Evolutionary conservation across 2,329 filamentous ascomycete genomes (phyloP), one percentile per base, ranked within the genome.

Genomic region (Claviceps digitariae): DNA sequence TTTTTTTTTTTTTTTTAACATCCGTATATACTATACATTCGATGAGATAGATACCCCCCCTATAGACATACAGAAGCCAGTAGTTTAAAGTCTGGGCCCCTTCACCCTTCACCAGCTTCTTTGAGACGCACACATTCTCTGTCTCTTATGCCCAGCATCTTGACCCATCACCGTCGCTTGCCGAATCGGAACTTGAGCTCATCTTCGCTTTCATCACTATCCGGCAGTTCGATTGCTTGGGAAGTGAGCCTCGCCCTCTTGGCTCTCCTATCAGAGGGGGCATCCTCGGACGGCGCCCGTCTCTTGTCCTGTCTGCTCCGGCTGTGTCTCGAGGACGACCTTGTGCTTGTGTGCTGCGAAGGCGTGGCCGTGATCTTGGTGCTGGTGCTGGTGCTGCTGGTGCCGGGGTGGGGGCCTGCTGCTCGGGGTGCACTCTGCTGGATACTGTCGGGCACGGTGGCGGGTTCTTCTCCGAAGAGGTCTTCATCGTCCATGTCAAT

Each of bases 101-200:
- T 36, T n/a, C n/a, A n/a, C n/a, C n/a, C n/a, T n/a, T n/a, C n/a
- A n/a, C n/a, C n/a, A n/a, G n/a, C n/a, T n/a, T n/a, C n/a, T n/a
- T n/a, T n/a, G n/a, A 4, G 10, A 23, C 7, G n/a, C 20, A 25
- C 4, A 44, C 6, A 31, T 10, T 7, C 49, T 17, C 23, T 8
- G 29, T 44, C 13, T 20, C 23, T n/a, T n/a, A n/a, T n/a, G n/a
- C n/a, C n/a, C n/a, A n/a, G n/a, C n/a, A n/a, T n/a, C n/a, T n/a
- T n/a, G n/a, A n/a, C n/a, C n/a, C n/a, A 17, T 46, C 62, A 75
- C 60, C 70, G 70, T 60, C 77, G 69, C 29, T 72, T 74, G 31
- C 76, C 73, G 61, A 81, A 82, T 52, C 72, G 70, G 60, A 82
- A 82, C 58, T 74, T 74, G 50, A 79, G 68, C 59, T 75, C 77